These are phyloP conservation scores for Vitis hybrid DNA, from an alignment of 177 flowering plant species.

Conservation along the genomic window DNA sequence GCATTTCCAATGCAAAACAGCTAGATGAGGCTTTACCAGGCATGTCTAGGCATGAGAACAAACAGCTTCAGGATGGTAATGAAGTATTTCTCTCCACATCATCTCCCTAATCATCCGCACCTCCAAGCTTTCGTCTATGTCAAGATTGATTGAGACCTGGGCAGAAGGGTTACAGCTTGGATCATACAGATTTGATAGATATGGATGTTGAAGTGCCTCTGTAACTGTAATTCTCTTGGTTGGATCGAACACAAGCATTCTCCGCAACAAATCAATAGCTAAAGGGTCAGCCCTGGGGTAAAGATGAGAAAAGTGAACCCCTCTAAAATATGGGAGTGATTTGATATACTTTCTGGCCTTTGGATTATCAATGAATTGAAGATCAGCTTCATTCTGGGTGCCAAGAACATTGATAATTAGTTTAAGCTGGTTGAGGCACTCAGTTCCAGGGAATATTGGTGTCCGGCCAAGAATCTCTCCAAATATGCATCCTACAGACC, in stretches of 20 bases:
- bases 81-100: slow-evolving; percentile 59
- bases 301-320: slow-evolving; percentile 24
- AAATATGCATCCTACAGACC: slow-evolving; percentile 54
- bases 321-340: slow-evolving; percentile 32
- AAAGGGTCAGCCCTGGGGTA: slow-evolving; percentile 41
- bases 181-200: slow-evolving; percentile 41
- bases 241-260: slow-evolving; percentile 66
- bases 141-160: slow-evolving; percentile 36
- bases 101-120: slow-evolving; percentile 51
- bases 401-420: slow-evolving; percentile 38
- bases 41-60: slow-evolving; percentile 5
- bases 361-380: slow-evolving; percentile 35
- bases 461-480: slow-evolving; percentile 43
- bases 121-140: slow-evolving; percentile 43
- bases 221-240: slow-evolving; percentile 53
- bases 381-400: slow-evolving; percentile 32
- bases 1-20: not conserved
- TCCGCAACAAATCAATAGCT: slow-evolving; percentile 39
- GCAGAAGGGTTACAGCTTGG: slow-evolving; percentile 41
- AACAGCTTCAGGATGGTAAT: slow-evolving; percentile 55
- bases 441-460: slow-evolving; percentile 45
- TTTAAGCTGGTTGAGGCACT: slow-evolving; percentile 44
- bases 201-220: slow-evolving; percentile 56
- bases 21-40: not conserved
- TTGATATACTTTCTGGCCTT: slow-evolving; percentile 35